Conservation (phyloP, 768 basidiomycete species). For the Lepiota venenata region DNA sequence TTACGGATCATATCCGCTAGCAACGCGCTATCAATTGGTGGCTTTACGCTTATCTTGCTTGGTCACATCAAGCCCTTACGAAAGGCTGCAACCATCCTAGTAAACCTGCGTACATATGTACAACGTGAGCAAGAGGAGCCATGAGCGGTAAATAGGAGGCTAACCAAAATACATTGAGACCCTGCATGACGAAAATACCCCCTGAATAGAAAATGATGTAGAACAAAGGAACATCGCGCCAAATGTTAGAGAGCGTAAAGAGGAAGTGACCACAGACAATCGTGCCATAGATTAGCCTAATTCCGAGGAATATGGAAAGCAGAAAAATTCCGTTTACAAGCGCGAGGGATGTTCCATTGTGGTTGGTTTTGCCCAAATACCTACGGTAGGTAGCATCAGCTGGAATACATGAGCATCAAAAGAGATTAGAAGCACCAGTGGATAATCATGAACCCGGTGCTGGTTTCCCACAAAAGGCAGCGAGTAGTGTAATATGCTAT, state of each 20-base stretch:
- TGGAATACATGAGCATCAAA: no score
- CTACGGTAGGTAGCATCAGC: constrained; percentile 25
- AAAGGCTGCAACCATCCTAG: constrained; percentile 67
- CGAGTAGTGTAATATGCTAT: constrained; percentile 74
- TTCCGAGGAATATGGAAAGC: constrained; percentile 62
- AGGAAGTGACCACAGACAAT: constrained; percentile 61
- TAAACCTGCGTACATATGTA: constrained; percentile 64
- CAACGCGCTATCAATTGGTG: no score
- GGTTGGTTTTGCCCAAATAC: constrained; percentile 76
- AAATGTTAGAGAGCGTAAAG: constrained; percentile 51
- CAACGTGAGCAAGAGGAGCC: not conserved
- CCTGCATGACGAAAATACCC: constrained; percentile 66
- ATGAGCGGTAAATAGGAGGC: not conserved
- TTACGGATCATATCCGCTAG: no score
- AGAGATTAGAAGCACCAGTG: constrained; percentile 55
- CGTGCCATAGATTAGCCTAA: constrained; percentile 71
- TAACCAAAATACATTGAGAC: constrained; percentile 79
- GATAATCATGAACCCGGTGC: constrained; percentile 84
- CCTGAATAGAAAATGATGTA: constrained; percentile 49
- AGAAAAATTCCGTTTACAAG: constrained; percentile 70
- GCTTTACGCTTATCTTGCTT: constrained; percentile 1
- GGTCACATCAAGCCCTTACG: constrained; percentile 53
- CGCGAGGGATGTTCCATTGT: constrained; percentile 65
- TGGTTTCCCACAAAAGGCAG: constrained; percentile 83
- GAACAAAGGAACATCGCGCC: constrained; percentile 47